Evolutionary conservation across 2,329 filamentous ascomycete genomes (phyloP).

Genomic region (Colletotrichum higginsianum): DNA sequence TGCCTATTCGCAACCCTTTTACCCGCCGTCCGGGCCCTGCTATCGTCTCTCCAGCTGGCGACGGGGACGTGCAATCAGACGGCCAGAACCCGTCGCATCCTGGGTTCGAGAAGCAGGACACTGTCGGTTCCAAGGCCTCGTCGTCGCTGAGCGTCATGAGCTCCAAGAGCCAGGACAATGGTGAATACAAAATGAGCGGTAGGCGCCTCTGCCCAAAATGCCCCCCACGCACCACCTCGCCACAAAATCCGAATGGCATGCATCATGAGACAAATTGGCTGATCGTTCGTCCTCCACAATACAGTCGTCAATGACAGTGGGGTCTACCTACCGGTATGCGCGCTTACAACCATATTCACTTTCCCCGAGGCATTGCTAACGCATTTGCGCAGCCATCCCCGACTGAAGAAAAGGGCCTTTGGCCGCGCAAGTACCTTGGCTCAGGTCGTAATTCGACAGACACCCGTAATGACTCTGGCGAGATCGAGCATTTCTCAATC

Average conservation of each 20-base stretch:
- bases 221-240: slow-evolving; percentile 35
- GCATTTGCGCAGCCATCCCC: slow-evolving; percentile 79
- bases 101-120: slow-evolving; percentile 75
- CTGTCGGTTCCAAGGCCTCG: slow-evolving; percentile 73
- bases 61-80: slow-evolving; percentile 68
- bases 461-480: slow-evolving; percentile 73
- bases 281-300: slow-evolving; percentile 43
- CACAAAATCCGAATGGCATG: slow-evolving; percentile 9
- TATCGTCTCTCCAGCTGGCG: slow-evolving; percentile 54
- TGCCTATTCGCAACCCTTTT: slow-evolving; percentile 84
- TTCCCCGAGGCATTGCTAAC: slow-evolving; percentile 47
- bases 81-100: slow-evolving; percentile 61
- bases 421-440: slow-evolving; percentile 71
- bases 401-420: slow-evolving; percentile 85
- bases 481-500: slow-evolving; percentile 95
- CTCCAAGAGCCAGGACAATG: slow-evolving; percentile 73
- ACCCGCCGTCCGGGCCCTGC: slow-evolving; percentile 68
- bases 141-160: slow-evolving; percentile 75
- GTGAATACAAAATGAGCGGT: slow-evolving; percentile 88
- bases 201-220: slow-evolving; percentile 52
- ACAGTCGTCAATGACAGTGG: slow-evolving; percentile 96
- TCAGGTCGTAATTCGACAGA: slow-evolving; percentile 69
- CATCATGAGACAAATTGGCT: slow-evolving; percentile 48
- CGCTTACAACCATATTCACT: slow-evolving; percentile 29
- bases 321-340: slow-evolving; percentile 88